These are phyloP conservation scores for Thalassiosira livingstoniorum DNA, from an alignment of 352 stramenopile species.

Conservation along the genomic window DNA sequence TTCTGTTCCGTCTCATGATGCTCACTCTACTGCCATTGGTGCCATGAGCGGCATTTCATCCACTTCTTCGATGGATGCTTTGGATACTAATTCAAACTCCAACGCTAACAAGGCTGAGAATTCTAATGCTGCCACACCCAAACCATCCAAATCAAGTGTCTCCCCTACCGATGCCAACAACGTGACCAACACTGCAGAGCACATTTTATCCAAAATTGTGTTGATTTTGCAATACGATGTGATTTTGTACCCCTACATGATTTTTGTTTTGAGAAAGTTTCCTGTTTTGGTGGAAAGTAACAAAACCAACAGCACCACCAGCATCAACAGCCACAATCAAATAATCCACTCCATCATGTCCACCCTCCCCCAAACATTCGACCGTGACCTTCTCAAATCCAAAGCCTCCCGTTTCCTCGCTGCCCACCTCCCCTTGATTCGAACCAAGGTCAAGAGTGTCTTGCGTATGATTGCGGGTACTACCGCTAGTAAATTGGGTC, in stretches of 20 bases:
- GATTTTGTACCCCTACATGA: slow-evolving; percentile 81
- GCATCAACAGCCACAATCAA: not conserved
- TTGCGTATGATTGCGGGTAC: slow-evolving; percentile 80
- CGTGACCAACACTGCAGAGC: slow-evolving; percentile 65
- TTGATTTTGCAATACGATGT: slow-evolving; percentile 84
- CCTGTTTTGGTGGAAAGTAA: slow-evolving; percentile 14
- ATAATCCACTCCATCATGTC: slow-evolving; percentile 61
- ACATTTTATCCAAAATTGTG: slow-evolving; percentile 83
- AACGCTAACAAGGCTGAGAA: too few species aligned
- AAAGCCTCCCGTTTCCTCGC: slow-evolving; percentile 81
- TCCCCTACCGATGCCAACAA: slow-evolving; percentile 27
- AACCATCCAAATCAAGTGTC: too few species aligned
- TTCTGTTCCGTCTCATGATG: slow-evolving; percentile 31
- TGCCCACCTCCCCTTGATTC: slow-evolving; percentile 78
- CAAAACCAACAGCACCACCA: not conserved
- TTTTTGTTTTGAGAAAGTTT: slow-evolving; percentile 81
- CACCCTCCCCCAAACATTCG: slow-evolving; percentile 69
- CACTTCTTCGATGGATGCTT: not conserved
- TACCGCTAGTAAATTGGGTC: slow-evolving; percentile 75
- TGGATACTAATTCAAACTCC: not conserved
- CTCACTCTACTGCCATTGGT: slow-evolving; percentile 7
- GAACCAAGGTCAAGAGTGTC: slow-evolving; percentile 81
- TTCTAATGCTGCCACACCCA: too few species aligned
- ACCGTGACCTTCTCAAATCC: slow-evolving; percentile 61
- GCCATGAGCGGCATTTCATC: not conserved